Evolutionary conservation across 2,329 filamentous ascomycete genomes (phyloP), one percentile per base, ranked within the genome.

Genomic region (Fusarium avenaceum): DNA sequence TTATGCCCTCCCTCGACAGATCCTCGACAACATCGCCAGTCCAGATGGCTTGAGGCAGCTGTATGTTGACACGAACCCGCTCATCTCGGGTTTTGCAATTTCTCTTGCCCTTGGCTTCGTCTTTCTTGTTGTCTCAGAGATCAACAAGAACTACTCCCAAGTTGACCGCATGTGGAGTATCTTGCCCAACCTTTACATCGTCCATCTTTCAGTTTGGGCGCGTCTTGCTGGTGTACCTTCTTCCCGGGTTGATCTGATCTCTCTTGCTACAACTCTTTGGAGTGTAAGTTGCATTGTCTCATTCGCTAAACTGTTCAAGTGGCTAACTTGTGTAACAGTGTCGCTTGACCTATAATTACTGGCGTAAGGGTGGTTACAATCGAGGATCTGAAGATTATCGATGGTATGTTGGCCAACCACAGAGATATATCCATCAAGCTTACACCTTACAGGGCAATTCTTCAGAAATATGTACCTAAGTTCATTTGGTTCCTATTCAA

Each of bases 111-210:
- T 97, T n/a, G 89, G 89, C 2, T 85, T 86, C 7, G 74, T 96
- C 28, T 92, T 96, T 73, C 82, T 97, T 24, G 75, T 95, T 32
- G 82, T 89, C 7, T 92, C 94, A 1, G 95, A 98, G 79, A 80
- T 93, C 81, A 98, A 96, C 80, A 87, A 87, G 75, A 99, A 99
- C 79, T 97, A 94, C 79, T 97, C 94, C n/a, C 96, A 99, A 80
- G 90, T 99, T 42, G 96, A 99, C 79, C 89, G 96, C 48, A 82
- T 91, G 72, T 99, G 96, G 96, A 96, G 93, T 76, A 84, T 99
- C 63, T 81, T 99, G 50, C 96, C 96, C 2, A 90, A 92, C 9
- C 75, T 97, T 50, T 98, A 97, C 80, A 91, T 96, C 76, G 86
- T 89, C 7, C 94, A 99, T 79, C 96, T 92, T 76, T 87, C 89